Conservation (phyloP, 2,329 filamentous ascomycete genomes). For the Stemphylium vesicarium region DNA sequence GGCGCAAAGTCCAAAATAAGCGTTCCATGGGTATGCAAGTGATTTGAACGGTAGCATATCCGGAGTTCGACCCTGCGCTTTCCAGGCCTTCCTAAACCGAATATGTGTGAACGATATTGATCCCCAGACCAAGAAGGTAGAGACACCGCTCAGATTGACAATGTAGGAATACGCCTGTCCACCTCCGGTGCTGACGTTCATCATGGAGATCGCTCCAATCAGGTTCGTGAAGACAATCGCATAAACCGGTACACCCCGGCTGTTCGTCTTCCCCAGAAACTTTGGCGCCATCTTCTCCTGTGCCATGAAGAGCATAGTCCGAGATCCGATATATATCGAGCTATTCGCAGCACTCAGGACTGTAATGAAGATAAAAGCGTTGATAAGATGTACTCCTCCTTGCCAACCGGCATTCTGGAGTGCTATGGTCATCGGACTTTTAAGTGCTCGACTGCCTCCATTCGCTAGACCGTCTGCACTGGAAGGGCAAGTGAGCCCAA, state of each 20-base stretch:
- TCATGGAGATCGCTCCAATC: conserved; percentile 75
- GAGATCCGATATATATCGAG: conserved; percentile 77
- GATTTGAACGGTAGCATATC: conserved; percentile 57
- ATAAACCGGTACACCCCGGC: conserved; percentile 65
- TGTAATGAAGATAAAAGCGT: conserved; percentile 68
- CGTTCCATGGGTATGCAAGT: conserved; percentile 57
- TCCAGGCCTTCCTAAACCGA: conserved; percentile 70
- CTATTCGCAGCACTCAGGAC: conserved; percentile 67
- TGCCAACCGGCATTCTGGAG: conserved; percentile 77
- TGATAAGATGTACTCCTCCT: conserved; percentile 76
- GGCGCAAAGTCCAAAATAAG: conserved; percentile 56
- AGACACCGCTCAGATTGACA: conserved; percentile 72
- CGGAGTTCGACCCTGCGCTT: conserved; percentile 47
- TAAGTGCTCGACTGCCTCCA: conserved; percentile 66
- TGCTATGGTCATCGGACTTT: conserved; percentile 56
- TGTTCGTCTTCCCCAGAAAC: conserved; percentile 72
- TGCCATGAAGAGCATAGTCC: conserved; percentile 78
- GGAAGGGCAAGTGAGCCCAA: conserved; percentile 72
- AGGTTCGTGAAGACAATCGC: conserved; percentile 72
- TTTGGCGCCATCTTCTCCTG: conserved; percentile 73
- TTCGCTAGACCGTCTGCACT: conserved; percentile 69
- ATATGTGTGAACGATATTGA: conserved; percentile 74
- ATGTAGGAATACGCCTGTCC: conserved; percentile 71
- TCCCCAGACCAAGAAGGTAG: conserved; percentile 75
- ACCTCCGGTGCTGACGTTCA: conserved; percentile 73